Percentiles rank a stretch among this genome's conserved stretches.
phyloP scores from a whole-genome alignment of 306 rosid genomes.

The Ammopiptanthus mongolicus region DNA sequence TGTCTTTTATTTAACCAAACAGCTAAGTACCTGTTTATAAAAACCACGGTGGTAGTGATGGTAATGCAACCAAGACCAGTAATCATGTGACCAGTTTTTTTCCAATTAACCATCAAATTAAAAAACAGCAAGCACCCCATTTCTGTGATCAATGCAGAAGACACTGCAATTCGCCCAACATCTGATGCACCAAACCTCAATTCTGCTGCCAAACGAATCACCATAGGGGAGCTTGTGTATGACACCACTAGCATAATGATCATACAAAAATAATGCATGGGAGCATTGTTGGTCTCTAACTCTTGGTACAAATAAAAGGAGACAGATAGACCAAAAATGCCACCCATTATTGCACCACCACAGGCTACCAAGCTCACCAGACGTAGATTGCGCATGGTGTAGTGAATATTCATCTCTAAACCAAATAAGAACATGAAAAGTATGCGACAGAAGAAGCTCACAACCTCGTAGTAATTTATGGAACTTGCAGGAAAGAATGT shows the following conservation, averaged over 20 bases:
- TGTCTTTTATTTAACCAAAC: constrained; percentile 59
- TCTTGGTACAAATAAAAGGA: constrained; percentile 51
- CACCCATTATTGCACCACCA: constrained; percentile 50
- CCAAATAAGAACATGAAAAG: constrained; percentile 82
- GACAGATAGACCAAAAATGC: constrained; percentile 42
- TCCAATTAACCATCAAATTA: constrained; percentile 34
- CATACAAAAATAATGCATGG: constrained; percentile 16
- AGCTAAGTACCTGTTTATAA: constrained; percentile 44
- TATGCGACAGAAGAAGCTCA: constrained; percentile 78
- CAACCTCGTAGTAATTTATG: constrained; percentile 73
- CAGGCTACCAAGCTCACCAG: constrained; percentile 36
- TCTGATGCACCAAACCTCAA: constrained; percentile 56
- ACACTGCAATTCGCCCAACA: constrained; percentile 56
- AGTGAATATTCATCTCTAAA: constrained; percentile 56
- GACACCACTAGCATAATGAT: constrained; percentile 45
- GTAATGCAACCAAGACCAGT: constrained; percentile 15
- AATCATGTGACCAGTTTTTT: not conserved
- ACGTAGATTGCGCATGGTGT: constrained; percentile 35
- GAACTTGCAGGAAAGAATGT: constrained; percentile 61
- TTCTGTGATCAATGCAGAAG: constrained; percentile 55
- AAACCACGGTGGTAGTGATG: not conserved
- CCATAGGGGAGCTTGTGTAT: constrained; percentile 82
- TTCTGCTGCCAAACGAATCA: constrained; percentile 69
- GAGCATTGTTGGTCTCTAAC: not conserved
- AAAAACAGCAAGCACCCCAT: constrained; percentile 55